phyloP scores from a whole-genome alignment of 257 asterid genomes.

The Cordia subcordata region DNA sequence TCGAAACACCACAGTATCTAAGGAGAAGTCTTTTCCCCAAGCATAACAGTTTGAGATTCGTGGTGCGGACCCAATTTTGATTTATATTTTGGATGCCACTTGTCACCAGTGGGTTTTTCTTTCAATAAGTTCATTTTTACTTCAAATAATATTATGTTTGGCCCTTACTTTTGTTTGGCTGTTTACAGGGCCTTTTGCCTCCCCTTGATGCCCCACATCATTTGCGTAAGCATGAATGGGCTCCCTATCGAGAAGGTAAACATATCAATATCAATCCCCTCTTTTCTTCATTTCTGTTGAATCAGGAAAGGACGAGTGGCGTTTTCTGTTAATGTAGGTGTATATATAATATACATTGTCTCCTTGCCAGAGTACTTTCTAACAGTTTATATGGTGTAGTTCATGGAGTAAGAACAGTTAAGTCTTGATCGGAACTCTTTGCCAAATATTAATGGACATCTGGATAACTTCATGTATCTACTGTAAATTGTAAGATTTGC shows the following conservation, averaged over 20 bases:
- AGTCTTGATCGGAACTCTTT: too few relatives aligned
- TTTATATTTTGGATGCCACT: neutral
- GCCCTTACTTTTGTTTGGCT: slow-evolving; percentile 1
- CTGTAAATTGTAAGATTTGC: too few relatives aligned
- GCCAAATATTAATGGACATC: too few relatives aligned
- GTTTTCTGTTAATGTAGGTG: too few relatives aligned
- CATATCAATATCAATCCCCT: slow-evolving; percentile 4
- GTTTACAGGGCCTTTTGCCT: slow-evolving; percentile 79
- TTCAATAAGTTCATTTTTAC: neutral
- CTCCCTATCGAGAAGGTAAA: slow-evolving; percentile 90
- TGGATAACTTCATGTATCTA: too few relatives aligned
- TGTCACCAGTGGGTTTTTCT: neutral
- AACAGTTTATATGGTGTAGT: too few relatives aligned
- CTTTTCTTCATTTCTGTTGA: too few relatives aligned
- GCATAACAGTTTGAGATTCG: slow-evolving; percentile 81
- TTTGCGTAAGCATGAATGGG: slow-evolving; percentile 98
- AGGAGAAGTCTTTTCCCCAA: slow-evolving; percentile 84
- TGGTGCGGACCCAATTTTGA: slow-evolving; percentile 46
- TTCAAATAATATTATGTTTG: neutral
- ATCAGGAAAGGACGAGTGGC: too few relatives aligned
- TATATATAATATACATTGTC: too few relatives aligned
- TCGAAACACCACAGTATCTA: slow-evolving; percentile 97
- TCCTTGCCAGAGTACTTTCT: too few relatives aligned
- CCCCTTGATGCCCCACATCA: slow-evolving; percentile 98
- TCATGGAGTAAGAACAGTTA: too few relatives aligned